Evolutionary conservation across 306 rosid species (phyloP), one percentile per base, ranked within the genome.

Genomic region (Pachyrhizus erosus): DNA sequence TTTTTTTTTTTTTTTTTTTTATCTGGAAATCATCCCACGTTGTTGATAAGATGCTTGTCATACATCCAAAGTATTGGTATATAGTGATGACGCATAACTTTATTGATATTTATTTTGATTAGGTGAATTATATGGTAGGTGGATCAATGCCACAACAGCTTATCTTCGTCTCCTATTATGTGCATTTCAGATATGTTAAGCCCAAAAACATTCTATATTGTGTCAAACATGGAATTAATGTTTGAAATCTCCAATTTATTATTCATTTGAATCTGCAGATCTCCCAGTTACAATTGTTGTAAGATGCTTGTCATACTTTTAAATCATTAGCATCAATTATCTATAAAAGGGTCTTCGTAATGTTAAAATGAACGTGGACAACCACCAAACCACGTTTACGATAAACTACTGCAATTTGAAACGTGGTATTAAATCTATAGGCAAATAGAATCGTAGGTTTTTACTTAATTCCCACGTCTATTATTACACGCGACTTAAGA

Each of bases 351-450:
- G 12, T 5, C 1, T 64, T 31, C 52, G 10, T 5, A 17, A 61
- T 5, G 71, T 42, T 84, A 46, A 65, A 73, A 52, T 84, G 84
- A 79, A 84, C 84, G 21, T 84, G 33, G 87, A 79, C 87, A 65
- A 65, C 49, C 42, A 37, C 5, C 37, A 8, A 10, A 9, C 9
- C 40, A 51, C 1, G 33, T 80, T 78, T n/a, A 20, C 51, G 39
- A 51, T 17, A 76, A 76, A 58, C 20, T 70, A 39, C 43, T 17
- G 42, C 24, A 8, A 24, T 37, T 61, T 18, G n/a, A 9, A 49
- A 78, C 31, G 31, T 27, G 31, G 31, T 10, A 3, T 57, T 57
- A 21, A 0, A 0, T 60, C 3, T 49, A 54, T 23, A 23, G 33
- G 7, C 15, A 55, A 52, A 55, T 23, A 10, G 4, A 37, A 37